A percentile compares a stretch with the other conserved stretches of the same genome.
These are phyloP conservation scores for Trichoderma afroharzianum DNA, from an alignment of 2,329 filamentous ascomycete species.

Conservation along the genomic window DNA sequence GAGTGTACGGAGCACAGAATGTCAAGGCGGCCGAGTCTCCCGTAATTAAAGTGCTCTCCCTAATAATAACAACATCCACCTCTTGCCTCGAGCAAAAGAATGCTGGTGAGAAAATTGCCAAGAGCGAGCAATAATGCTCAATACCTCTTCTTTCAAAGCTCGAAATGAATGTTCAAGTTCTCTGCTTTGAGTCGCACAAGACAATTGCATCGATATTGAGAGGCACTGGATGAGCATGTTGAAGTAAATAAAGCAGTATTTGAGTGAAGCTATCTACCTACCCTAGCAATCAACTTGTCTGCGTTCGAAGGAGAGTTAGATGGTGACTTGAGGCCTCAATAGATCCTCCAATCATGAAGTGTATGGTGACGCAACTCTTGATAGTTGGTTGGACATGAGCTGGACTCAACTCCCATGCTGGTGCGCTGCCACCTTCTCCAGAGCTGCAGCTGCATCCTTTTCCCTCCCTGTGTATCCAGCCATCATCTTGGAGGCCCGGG, in stretches of 20 bases:
- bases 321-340: background rate
- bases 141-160: background rate
- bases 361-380: background rate
- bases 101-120: background rate
- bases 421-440: background rate
- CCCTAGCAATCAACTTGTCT: background rate
- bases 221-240: background rate
- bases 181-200: background rate
- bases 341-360: background rate
- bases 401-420: background rate
- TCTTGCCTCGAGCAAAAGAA: background rate
- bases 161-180: background rate
- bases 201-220: background rate
- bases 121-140: background rate
- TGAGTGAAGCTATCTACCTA: background rate
- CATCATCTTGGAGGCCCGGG: slow-evolving; percentile 25
- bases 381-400: background rate
- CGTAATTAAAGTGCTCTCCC: no score
- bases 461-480: slow-evolving; percentile 28
- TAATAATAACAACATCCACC: background rate
- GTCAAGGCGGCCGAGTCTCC: no score
- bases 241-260: background rate
- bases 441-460: slow-evolving; percentile 22
- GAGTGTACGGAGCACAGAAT: no score
- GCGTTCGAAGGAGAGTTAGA: background rate